Evolutionary conservation across 148 eudicot genomes (phyloP), one percentile per base, ranked within the genome.

Genomic region (Camellia sinensis): DNA sequence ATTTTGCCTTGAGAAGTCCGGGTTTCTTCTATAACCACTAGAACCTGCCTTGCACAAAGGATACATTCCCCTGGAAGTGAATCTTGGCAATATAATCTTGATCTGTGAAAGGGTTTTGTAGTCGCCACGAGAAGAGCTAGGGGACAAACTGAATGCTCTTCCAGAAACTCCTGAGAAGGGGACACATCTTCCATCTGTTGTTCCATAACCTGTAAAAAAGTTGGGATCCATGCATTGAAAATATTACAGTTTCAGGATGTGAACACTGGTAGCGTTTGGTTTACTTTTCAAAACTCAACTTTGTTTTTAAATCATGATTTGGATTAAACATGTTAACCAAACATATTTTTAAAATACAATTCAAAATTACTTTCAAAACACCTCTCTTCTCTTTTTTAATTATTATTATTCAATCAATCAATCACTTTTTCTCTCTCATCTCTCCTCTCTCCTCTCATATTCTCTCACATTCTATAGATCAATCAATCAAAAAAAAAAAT

Each of bases 1-100:
- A 80, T 92, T 92, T 75, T 90, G 95, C 89, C 88, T 87, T 9
- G 97, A 82, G 80, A 85, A 90, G 18, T 92, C 98, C 2, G 93
- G 86, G 76, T 92, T 91, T 81, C 92, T 92, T 85, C 92, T 89
- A 70, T 89, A 89, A 74, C 87, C 83, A 84, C 86, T 82, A 10
- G 89, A 77, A 84, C 85, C 84, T 52, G 96, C 97, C 74, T 85
- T 86, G 85, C 98, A 97, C 60, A 88, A 81, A 81, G 78, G 78
- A 17, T 88, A 78, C 75, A n/a, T 81, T 70, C 81, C 78, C 82
- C 85, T 88, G 57, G 84, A 81, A 81, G 86, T 45, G 82, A 82
- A 83, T 83, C 74, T 89, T 40, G 83, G 52, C 3, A 85, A 64
- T 63, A 76, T n/a, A 67, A 84, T 21, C 77, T 87, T 88, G 80